phyloP scores from a whole-genome alignment of 202 grass and related monocot species.

The Digitaria exilis region DNA sequence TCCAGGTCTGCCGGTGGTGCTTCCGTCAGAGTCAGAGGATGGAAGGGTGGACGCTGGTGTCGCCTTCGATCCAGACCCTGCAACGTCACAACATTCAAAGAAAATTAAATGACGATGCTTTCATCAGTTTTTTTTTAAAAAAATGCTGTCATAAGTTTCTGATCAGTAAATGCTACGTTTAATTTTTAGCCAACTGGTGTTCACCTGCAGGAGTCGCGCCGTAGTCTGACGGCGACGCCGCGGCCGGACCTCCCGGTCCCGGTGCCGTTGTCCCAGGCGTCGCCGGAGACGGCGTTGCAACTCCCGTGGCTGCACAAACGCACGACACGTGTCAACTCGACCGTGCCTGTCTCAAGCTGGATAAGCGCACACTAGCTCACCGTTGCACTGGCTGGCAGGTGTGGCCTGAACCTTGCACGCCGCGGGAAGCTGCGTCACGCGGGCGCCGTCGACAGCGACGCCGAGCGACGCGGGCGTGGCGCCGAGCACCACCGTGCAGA shows the following conservation, averaged over 20 bases:
- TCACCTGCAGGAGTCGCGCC: constrained; percentile 33
- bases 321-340: not conserved
- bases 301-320: constrained; percentile 25
- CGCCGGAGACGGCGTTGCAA: constrained; percentile 20
- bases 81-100: not conserved
- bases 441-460: constrained; percentile 57
- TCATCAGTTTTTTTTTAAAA: too few relatives aligned
- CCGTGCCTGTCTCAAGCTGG: not conserved
- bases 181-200: not conserved
- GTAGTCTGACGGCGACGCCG: constrained; percentile 10
- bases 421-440: constrained; percentile 54
- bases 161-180: not conserved
- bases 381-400: constrained; percentile 60
- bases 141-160: too few relatives aligned
- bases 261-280: constrained; percentile 18
- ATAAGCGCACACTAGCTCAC: constrained; percentile 32
- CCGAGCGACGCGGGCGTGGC: constrained; percentile 67
- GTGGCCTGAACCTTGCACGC: constrained; percentile 66
- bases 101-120: not conserved
- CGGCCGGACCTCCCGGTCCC: not conserved
- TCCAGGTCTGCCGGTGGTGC: not conserved
- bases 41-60: constrained; percentile 36
- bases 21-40: constrained; percentile 8
- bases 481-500: constrained; percentile 59
- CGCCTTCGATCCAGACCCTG: constrained; percentile 59